Conservation (phyloP, 805 yeast genomes). For the Wickerhamiella domercqiae region DNA sequence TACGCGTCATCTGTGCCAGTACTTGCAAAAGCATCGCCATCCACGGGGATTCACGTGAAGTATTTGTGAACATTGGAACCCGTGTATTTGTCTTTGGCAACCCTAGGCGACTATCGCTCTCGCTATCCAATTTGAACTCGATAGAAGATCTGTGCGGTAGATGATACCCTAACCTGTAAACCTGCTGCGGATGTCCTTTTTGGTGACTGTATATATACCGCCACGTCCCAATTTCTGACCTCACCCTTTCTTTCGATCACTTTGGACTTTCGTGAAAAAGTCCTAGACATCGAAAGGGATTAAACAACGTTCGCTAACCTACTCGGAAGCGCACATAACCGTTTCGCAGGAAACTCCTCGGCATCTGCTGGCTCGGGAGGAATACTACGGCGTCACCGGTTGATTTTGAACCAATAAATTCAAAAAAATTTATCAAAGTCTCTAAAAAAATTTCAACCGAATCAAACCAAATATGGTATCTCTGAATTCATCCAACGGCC, state of each 20-base stretch:
- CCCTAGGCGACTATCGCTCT: no score
- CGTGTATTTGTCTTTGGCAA: no score
- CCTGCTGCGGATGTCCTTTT: no score
- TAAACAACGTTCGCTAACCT: constrained; percentile 28
- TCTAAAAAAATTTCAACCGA: constrained; percentile 3
- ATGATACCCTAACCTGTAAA: no score
- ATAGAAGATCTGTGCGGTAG: no score
- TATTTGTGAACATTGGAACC: no score
- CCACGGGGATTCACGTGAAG: no score
- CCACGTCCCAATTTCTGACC: no score
- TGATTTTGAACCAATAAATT: constrained; percentile 3
- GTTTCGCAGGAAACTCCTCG: constrained; percentile 26
- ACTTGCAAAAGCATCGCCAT: no score
- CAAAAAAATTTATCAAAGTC: constrained; percentile 6
- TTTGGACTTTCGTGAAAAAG: not conserved
- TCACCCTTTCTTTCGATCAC: not conserved
- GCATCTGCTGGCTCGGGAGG: constrained; percentile 30
- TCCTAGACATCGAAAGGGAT: not conserved
- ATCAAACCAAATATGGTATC: not conserved
- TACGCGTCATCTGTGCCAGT: no score
- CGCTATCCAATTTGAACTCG: no score
- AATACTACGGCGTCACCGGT: constrained; percentile 2
- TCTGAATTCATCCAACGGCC: constrained; percentile 1
- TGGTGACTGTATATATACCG: no score
- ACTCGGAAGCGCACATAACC: constrained; percentile 30